Percentiles rank a stretch among this genome's conserved stretches.
Evolutionary conservation across 2,329 filamentous ascomycete species (phyloP).

Genomic region (Xylariomycetidae sp.): DNA sequence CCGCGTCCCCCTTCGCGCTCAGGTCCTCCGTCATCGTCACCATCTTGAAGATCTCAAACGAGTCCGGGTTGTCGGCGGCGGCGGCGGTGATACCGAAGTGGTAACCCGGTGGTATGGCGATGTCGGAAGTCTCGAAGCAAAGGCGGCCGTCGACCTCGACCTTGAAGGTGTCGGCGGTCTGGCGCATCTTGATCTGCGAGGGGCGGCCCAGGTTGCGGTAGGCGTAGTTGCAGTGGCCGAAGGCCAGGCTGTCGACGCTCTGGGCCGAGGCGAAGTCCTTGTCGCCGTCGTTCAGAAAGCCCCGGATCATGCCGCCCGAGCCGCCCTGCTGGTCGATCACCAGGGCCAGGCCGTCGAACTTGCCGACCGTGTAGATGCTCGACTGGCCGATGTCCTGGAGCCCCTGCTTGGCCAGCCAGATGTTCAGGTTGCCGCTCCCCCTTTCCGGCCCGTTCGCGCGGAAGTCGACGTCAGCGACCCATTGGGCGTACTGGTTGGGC

Average conservation of each 20-base stretch:
- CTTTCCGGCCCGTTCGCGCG: constrained; percentile 79
- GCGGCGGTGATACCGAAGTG: constrained; percentile 82
- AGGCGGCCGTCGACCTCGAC: constrained; percentile 73
- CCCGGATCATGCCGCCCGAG: constrained; percentile 71
- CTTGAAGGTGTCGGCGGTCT: constrained; percentile 58
- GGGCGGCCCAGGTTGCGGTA: constrained; percentile 90
- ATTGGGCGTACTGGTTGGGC: constrained; percentile 58
- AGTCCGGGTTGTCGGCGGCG: constrained; percentile 86
- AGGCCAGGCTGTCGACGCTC: constrained; percentile 77
- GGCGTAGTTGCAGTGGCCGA: constrained; percentile 83
- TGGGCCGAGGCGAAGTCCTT: constrained; percentile 71
- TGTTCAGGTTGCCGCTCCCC: constrained; percentile 81
- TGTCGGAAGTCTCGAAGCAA: constrained; percentile 80
- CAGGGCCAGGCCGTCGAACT: constrained; percentile 86
- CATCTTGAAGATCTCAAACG: constrained; percentile 88
- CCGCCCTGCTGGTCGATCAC: constrained; percentile 81
- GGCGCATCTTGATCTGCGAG: constrained; percentile 68
- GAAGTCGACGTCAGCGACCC: constrained; percentile 82
- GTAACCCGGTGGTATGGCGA: constrained; percentile 74
- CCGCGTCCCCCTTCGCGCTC: constrained; percentile 26
- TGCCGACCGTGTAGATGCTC: constrained; percentile 77
- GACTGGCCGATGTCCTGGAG: constrained; percentile 57
- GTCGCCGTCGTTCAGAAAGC: constrained; percentile 87
- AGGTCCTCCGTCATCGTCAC: constrained; percentile 57
- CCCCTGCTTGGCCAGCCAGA: constrained; percentile 80